Percentiles rank a stretch among this genome's conserved stretches.
phyloP scores from a whole-genome alignment of 768 basidiomycete species.

The Boletus coccyginus region DNA sequence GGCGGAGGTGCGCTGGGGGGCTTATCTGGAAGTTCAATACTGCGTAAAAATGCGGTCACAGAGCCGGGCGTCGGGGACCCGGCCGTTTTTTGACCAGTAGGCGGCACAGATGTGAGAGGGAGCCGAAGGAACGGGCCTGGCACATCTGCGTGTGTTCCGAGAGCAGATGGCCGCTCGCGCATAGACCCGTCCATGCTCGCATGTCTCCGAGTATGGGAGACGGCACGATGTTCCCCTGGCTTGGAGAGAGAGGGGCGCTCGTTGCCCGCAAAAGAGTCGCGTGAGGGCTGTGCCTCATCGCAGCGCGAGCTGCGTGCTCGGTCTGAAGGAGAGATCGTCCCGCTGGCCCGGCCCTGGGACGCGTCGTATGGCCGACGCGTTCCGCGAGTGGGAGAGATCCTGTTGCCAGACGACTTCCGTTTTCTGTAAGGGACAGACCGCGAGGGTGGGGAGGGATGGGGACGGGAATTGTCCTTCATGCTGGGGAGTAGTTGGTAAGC shows the following conservation, averaged over 20 bases:
- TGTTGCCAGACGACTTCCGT: neutral
- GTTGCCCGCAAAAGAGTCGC: neutral
- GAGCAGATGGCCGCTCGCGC: constrained; percentile 6
- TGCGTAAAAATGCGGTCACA: constrained; percentile 26
- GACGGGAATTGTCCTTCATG: constrained; percentile 28
- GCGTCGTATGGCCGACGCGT: constrained; percentile 14
- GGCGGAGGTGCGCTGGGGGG: constrained; percentile 7
- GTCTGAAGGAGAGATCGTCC: constrained; percentile 3
- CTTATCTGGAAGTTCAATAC: constrained; percentile 22
- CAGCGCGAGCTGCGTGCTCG: constrained; percentile 4
- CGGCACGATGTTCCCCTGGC: constrained; percentile 6
- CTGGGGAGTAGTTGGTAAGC: constrained; percentile 5
- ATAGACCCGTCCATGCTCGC: constrained; percentile 2
- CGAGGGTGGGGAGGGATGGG: constrained; percentile 4
- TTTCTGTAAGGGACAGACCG: constrained; percentile 21
- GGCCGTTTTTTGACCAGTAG: neutral
- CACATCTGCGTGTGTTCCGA: constrained; percentile 9
- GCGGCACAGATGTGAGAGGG: constrained; percentile 9
- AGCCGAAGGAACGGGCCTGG: constrained; percentile 15
- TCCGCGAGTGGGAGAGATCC: constrained; percentile 10
- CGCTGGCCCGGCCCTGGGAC: constrained; percentile 2
- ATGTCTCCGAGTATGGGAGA: constrained; percentile 2
- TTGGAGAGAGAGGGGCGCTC: neutral
- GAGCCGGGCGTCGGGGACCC: constrained; percentile 13
- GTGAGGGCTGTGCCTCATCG: constrained; percentile 3